Percentiles rank a stretch among this genome's conserved stretches.
Conservation (phyloP, 1,139 yeast genomes). For the Keqinozyma sinolaborantium region DNA sequence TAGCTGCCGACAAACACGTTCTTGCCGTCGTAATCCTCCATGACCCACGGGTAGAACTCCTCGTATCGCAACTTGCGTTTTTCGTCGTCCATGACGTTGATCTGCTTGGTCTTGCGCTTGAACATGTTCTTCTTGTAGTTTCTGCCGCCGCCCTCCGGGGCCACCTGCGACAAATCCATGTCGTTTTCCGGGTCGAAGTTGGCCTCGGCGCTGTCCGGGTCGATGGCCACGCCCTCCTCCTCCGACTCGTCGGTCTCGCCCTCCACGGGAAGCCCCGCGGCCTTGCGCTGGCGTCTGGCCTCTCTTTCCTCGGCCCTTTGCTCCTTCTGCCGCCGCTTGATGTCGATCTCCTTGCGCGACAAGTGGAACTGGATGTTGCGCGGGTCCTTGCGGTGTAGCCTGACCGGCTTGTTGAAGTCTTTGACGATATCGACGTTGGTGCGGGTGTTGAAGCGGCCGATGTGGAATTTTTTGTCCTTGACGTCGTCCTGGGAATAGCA, state of each 20-base stretch:
- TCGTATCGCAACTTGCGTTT: slow-evolving; percentile 85
- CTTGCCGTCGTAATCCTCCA: slow-evolving; percentile 92
- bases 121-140: slow-evolving; percentile 58
- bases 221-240: slow-evolving; percentile 9
- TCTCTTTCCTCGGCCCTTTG: slow-evolving; percentile 28
- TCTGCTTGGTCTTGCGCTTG: slow-evolving; percentile 82
- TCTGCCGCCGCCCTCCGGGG: slow-evolving; percentile 93
- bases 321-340: slow-evolving; percentile 44
- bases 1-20: slow-evolving; percentile 95
- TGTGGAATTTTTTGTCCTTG: slow-evolving; percentile 72
- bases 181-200: slow-evolving; percentile 17
- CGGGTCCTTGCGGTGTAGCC: slow-evolving; percentile 91
- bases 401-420: slow-evolving; percentile 75
- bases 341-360: slow-evolving; percentile 59
- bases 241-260: slow-evolving; percentile 16
- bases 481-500: slow-evolving; percentile 74
- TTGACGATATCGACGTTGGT: slow-evolving; percentile 66
- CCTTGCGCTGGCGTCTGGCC: slow-evolving; percentile 15
- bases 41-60: slow-evolving; percentile 96
- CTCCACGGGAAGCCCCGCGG: slow-evolving; percentile 16
- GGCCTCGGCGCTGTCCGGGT: slow-evolving; percentile 19
- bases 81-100: slow-evolving; percentile 73
- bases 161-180: slow-evolving; percentile 67
- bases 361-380: slow-evolving; percentile 83
- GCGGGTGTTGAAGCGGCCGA: slow-evolving; percentile 75